Evolutionary conservation across 2,329 filamentous ascomycete species (phyloP).

Genomic region (Fusarium oligoseptatum): DNA sequence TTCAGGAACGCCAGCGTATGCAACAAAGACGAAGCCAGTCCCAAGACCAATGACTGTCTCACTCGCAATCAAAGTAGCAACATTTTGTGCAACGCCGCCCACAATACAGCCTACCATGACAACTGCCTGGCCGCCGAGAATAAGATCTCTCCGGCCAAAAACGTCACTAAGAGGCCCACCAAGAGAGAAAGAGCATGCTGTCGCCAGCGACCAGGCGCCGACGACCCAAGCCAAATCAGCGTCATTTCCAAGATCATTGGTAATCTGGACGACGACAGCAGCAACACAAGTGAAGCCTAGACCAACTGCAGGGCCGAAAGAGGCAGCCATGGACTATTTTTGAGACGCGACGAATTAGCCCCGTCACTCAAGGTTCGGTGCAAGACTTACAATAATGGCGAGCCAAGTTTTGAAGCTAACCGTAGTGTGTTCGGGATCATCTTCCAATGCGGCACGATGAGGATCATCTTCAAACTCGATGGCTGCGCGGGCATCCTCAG

Average conservation of each 20-base stretch:
- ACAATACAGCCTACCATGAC: conserved; percentile 23
- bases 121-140: conserved; percentile 10
- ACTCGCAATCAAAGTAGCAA: conserved; percentile 6
- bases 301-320: conserved; percentile 15
- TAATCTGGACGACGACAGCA: conserved; percentile 16
- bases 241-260: conserved; percentile 6
- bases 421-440: background rate
- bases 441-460: conserved; percentile 23
- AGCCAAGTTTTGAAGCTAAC: conserved; percentile 8
- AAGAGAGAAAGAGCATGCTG: conserved; percentile 22
- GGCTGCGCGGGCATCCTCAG: background rate
- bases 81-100: conserved; percentile 13
- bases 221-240: conserved; percentile 19
- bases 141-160: conserved; percentile 9
- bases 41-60: conserved; percentile 10
- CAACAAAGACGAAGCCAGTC: conserved; percentile 18
- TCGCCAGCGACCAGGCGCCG: conserved; percentile 16
- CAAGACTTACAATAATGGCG: conserved; percentile 11
- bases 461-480: conserved; percentile 25
- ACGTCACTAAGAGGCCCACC: conserved; percentile 23
- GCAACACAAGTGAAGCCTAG: conserved; percentile 7
- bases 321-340: conserved; percentile 16
- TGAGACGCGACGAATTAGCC: background rate
- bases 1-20: conserved; percentile 25
- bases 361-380: too few species aligned